Evolutionary conservation across 1,284 basidiomycete genomes (phyloP), one percentile per base, ranked within the genome.

Genomic region (Ustilago xerochloae): DNA sequence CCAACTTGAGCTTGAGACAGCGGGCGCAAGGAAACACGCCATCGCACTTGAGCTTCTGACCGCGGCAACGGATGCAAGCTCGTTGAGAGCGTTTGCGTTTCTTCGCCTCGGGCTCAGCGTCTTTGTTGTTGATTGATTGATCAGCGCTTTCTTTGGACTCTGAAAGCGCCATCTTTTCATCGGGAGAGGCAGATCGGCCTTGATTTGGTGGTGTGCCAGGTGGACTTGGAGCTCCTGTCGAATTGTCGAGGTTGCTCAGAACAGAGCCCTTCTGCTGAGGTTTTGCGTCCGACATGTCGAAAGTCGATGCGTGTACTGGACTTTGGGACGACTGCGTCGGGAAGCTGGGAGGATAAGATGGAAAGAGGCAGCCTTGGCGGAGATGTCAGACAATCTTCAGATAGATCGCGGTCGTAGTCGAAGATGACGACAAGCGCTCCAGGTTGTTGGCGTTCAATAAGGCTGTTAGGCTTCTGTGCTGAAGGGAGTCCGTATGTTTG

Each of bases 21-120:
- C 71, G 51, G 3, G 61, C 71, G 41, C 71, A 74, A 2, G 71
- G 71, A 26, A 74, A 74, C 16, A 74, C 71, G 32, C 71, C 71
- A 26, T 74, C 71, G 33, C 71, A 74, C 26, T 74, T 74, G 46
- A 74, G 71, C 51, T 74, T 74, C 48, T 74, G 71, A 33, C 71
- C 65, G 13, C 65, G 64, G 20, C 71, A 74, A 4, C 71, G 61
- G n/a, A 74, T 58, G 58, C 71, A 74, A 24, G 71, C 71, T 18
- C 71, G 54, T 41, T 74, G 71, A 2, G 71, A 74, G n/a, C 71
- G 64, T 35, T 74, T 74, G 20, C 71, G 64, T 58, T 74, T 74
- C 48, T 74, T 74, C 46, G 61, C 48, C 32, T 74, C 71, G 4
- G 71, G 61, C 48, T 69, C 65, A 9, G 35, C 35, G 16, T 74